A percentile compares a stretch with the other conserved stretches of the same genome.
phyloP scores from a whole-genome alignment of 2,329 filamentous ascomycete genomes.

The Nothophaeocryptopus gaeumannii region DNA sequence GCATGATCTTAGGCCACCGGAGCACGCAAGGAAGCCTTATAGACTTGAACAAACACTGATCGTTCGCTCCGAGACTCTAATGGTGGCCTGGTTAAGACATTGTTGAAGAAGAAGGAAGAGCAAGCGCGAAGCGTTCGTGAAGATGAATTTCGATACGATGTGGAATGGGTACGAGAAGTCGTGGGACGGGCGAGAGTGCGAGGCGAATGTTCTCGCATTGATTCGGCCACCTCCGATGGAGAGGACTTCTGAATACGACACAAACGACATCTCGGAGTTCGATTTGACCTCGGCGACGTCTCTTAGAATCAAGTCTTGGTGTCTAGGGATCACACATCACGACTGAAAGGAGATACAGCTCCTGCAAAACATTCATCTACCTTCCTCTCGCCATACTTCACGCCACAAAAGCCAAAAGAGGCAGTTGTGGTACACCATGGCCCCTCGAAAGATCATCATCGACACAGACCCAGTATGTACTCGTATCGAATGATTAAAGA shows the following conservation, averaged over 20 bases:
- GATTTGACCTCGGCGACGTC: too few relatives aligned
- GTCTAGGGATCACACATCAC: too few relatives aligned
- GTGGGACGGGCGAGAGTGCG: too few relatives aligned
- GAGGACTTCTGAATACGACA: too few relatives aligned
- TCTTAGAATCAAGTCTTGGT: too few relatives aligned
- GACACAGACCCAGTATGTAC: conserved; percentile 81
- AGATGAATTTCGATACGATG: conserved; percentile 2
- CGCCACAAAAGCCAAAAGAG: conserved; percentile 1
- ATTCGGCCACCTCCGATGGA: too few relatives aligned
- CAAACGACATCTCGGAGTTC: too few relatives aligned
- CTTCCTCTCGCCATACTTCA: neutral
- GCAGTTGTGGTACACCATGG: conserved; percentile 34
- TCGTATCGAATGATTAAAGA: neutral
- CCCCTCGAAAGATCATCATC: conserved; percentile 71
- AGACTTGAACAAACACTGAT: conserved; percentile 91
- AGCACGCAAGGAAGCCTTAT: conserved; percentile 83
- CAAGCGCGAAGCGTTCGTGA: too few relatives aligned
- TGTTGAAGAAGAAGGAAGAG: conserved; percentile 53
- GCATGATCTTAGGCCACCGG: conserved; percentile 84
- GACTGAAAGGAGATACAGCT: too few relatives aligned
- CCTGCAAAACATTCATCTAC: neutral
- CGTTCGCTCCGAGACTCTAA: conserved; percentile 99
- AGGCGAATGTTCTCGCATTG: too few relatives aligned
- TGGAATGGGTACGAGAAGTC: too few relatives aligned
- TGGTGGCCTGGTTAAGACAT: conserved; percentile 79